Percentiles rank a stretch among this genome's conserved stretches.
phyloP scores from a whole-genome alignment of 1,284 basidiomycete genomes.

The Heterobasidion parviporum region DNA sequence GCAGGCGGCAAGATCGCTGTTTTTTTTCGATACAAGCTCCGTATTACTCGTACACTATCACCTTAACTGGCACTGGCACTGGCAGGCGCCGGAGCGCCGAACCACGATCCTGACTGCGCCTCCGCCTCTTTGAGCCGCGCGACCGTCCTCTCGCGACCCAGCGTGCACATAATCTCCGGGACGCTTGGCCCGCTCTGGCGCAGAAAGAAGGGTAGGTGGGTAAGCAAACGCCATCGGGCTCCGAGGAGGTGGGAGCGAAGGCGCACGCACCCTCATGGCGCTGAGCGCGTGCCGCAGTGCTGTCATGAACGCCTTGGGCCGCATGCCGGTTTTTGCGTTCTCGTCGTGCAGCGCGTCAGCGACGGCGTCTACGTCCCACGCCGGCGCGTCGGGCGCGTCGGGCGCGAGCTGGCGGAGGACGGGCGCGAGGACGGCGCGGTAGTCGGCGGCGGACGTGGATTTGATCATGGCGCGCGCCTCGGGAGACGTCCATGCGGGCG shows the following conservation, averaged over 20 bases:
- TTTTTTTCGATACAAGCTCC: no score
- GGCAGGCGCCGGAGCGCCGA: background rate
- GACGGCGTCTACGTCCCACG: slow-evolving; percentile 5
- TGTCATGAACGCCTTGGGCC: slow-evolving; percentile 57
- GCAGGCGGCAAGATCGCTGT: no score
- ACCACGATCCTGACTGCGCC: slow-evolving; percentile 5
- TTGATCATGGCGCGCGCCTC: slow-evolving; percentile 53
- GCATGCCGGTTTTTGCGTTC: slow-evolving; percentile 31
- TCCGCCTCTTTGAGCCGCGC: slow-evolving; percentile 20
- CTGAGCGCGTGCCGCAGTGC: slow-evolving; percentile 71
- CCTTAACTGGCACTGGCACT: no score
- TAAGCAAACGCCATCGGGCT: background rate
- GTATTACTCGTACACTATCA: background rate
- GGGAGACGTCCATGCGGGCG: slow-evolving; percentile 47
- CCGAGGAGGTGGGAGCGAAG: no score
- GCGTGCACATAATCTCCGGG: slow-evolving; percentile 32
- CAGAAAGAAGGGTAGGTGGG: background rate
- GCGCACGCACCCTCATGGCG: slow-evolving; percentile 56
- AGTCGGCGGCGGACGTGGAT: slow-evolving; percentile 21
- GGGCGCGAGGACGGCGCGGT: slow-evolving; percentile 13
- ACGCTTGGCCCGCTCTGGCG: slow-evolving; percentile 40
- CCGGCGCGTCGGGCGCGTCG: background rate
- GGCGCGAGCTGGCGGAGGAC: background rate
- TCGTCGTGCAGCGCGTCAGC: slow-evolving; percentile 8
- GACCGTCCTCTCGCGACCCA: slow-evolving; percentile 29